Percentiles rank a stretch among this genome's conserved stretches.
Conservation (phyloP, 2,329 filamentous ascomycete species). For the Exophiala aquamarina region DNA sequence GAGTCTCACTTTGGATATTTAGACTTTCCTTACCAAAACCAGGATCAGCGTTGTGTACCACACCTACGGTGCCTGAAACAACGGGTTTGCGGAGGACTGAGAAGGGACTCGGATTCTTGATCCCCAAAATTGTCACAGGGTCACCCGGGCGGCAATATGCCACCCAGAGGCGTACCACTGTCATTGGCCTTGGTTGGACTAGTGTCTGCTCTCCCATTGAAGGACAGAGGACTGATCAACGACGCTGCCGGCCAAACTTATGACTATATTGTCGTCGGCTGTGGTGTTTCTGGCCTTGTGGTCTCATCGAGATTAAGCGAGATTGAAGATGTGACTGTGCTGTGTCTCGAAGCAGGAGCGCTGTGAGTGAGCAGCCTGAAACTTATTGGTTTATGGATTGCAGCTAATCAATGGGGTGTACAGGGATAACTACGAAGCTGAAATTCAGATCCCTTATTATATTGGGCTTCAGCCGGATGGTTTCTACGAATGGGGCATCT, state of each 20-base stretch:
- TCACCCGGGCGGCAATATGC: too few species aligned
- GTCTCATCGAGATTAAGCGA: constrained; percentile 31
- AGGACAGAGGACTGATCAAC: background rate
- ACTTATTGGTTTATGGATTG: too few species aligned
- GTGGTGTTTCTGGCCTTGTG: constrained; percentile 33
- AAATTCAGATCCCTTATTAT: constrained; percentile 30
- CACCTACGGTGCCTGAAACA: too few species aligned
- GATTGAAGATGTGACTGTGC: constrained; percentile 28
- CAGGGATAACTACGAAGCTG: constrained; percentile 32
- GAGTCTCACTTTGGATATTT: too few species aligned
- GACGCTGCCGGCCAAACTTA: constrained; percentile 13
- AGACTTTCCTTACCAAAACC: too few species aligned
- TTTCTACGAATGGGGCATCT: constrained; percentile 31
- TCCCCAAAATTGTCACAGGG: too few species aligned
- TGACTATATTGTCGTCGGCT: constrained; percentile 36
- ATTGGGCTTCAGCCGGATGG: constrained; percentile 29
- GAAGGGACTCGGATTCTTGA: too few species aligned
- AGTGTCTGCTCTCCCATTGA: background rate
- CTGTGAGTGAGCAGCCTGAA: constrained; percentile 10
- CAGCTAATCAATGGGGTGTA: too few species aligned
- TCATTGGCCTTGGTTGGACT: too few species aligned
- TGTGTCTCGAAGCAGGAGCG: constrained; percentile 31
- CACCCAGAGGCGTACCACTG: too few species aligned
- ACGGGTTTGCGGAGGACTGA: too few species aligned
- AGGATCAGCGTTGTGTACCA: too few species aligned